Evolutionary conservation across 768 basidiomycete genomes (phyloP), one percentile per base, ranked within the genome.

Genomic region (Agrocybe pediades): DNA sequence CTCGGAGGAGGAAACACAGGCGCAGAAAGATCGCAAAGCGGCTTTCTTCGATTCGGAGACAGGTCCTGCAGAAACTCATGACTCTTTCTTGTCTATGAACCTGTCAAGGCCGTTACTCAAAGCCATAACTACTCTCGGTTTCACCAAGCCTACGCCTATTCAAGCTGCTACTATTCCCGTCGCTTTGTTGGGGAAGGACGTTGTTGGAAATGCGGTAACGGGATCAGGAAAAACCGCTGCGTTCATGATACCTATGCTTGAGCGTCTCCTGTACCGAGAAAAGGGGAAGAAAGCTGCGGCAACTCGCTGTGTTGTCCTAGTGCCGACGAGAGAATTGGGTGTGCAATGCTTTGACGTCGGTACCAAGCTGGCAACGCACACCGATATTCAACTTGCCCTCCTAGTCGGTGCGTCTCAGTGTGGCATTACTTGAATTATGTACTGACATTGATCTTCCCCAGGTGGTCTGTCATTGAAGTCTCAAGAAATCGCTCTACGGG

Each of bases 211-310:
- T 54, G 96, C 97, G 17, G 92, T 96, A 16, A 99, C 97, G 16
- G 97, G 97, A 56, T 97, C 95, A 4, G 97, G 97, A 55, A 99
- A 99, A 77, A 99, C 97, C 1, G 96, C 94, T 9, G 97, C 97
- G 1, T 99, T 98, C 73, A 88, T 90, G 64, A 86, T 98, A 54
- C 97, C 97, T 36, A 89, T 95, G 73, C 70, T 95, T 46, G 97
- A 99, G 69, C 88, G 97, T 53, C 77, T 99, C 25, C 71, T 95
- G 49, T 98, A 95, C 65, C 83, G 97, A 51, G 95, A 98, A 58
- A 87, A 90, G 59, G 89, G 92, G 16, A 91, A 87, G 67, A 89
- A 86, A 58, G 86, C 90, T 15, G 89, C 92, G 17, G 89, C 88
- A 25, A 93, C 88, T 0, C 79, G 97, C 49, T 98, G 97, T 67